These are phyloP conservation scores for Boletus huronensis DNA, from an alignment of 768 basidiomycete genomes.

Conservation along the genomic window DNA sequence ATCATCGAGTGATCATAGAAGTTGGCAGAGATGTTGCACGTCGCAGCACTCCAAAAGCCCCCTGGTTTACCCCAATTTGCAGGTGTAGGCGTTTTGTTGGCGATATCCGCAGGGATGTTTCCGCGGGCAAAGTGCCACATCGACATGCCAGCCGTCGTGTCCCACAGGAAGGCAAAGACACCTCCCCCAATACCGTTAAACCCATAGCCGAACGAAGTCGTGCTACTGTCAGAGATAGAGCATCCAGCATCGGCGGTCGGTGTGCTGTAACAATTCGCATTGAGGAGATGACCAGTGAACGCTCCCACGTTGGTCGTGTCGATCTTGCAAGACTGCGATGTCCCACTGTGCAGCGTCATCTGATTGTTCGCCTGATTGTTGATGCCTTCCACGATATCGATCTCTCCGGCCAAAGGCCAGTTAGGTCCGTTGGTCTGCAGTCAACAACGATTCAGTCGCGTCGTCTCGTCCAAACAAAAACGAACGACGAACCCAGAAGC, in stretches of 20 bases:
- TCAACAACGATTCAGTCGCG: neutral
- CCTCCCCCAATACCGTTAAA: constrained; percentile 42
- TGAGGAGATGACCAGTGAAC: constrained; percentile 24
- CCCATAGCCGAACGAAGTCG: constrained; percentile 38
- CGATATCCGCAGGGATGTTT: constrained; percentile 50
- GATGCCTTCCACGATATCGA: constrained; percentile 74
- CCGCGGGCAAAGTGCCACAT: constrained; percentile 54
- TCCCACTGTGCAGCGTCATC: constrained; percentile 60
- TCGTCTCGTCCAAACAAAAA: neutral
- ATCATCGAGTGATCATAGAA: constrained; percentile 51
- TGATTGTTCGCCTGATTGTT: constrained; percentile 56
- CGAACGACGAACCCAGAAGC: constrained; percentile 43
- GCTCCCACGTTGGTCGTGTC: constrained; percentile 8
- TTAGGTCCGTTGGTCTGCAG: constrained; percentile 43
- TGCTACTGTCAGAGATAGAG: constrained; percentile 39
- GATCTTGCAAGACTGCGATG: constrained; percentile 33
- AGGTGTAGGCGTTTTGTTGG: constrained; percentile 40
- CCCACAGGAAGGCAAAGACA: constrained; percentile 58
- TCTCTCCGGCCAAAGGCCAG: constrained; percentile 58
- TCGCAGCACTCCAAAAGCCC: constrained; percentile 46
- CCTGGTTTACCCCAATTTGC: constrained; percentile 48
- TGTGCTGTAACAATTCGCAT: constrained; percentile 39
- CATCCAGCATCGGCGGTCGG: constrained; percentile 45
- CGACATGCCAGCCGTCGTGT: constrained; percentile 42
- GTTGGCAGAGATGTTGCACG: constrained; percentile 46